Base-by-base conservation (phyloP, 176 grass and related monocot genomes). In the Bothriochloa decipiens region DNA sequence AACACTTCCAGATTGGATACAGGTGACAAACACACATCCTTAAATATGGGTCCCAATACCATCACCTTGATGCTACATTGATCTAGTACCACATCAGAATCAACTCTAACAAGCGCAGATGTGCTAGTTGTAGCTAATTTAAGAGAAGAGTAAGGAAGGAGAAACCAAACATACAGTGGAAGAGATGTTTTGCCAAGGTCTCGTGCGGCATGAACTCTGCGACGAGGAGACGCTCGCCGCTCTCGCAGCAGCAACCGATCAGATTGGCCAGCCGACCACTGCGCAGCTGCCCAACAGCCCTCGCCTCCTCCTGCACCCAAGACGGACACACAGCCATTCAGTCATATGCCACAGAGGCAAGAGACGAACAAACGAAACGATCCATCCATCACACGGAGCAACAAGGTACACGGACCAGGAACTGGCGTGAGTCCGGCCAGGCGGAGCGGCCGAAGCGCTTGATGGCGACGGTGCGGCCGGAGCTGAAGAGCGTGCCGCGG, bases 171-270 rank as follows among this genome's bases (percentile, higher is more conserved):
- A 66, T 91, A 97, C 95, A 97, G 85, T 95, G 95, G 89, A 97
- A 97, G 32, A 97, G 92, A 65, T 97, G 95, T 63, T 97, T 97
- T 35, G 92, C 95, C 43, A 97, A 76, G 32, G 95, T 95, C 33
- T 95, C 87, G 3, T 93, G 84, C 2, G 95, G 92, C 92, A 97
- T 95, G 89, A 93, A 93, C 89, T 97, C 92, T 0, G 95, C 89
- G 0, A 97, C 92, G 18, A 97, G 90, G 29, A 93, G 82, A 64
- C 95, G 80, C 89, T 97, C 95, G 18, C 90, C 81, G 5, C 85
- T 88, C 82, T 97, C 91, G 15, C 78, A 91, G 81, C 95, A 97
- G 53, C 92, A 97, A 0, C 95, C 88, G 42, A 95, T 93, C 22
- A 97, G 87, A 45, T 91, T 97, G 76, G 87, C 83, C 33, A 97